These are phyloP conservation scores for Stachybotrys chlorohalonatus DNA, from an alignment of 2,329 filamentous ascomycete species.

Conservation along the genomic window DNA sequence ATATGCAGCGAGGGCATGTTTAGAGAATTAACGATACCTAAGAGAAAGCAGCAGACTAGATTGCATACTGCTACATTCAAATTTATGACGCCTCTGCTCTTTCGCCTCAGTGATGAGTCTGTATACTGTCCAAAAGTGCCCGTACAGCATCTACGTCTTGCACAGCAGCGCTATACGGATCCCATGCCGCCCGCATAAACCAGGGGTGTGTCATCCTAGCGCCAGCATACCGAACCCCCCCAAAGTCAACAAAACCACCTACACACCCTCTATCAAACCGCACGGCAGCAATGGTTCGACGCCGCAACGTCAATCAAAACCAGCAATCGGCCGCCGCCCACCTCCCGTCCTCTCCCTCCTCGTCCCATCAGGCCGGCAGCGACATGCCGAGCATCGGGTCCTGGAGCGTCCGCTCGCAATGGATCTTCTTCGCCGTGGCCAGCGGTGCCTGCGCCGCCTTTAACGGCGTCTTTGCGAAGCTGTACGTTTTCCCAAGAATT, in stretches of 20 bases:
- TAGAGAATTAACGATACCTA: background rate
- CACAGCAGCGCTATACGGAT: too few species aligned
- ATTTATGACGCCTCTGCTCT: too few species aligned
- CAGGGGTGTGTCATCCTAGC: too few species aligned
- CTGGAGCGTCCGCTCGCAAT: conserved; percentile 33
- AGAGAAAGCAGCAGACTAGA: background rate
- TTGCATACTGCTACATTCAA: too few species aligned
- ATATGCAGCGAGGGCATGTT: background rate
- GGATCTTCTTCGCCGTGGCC: conserved; percentile 62
- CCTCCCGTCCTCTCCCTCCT: background rate
- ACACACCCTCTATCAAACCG: too few species aligned
- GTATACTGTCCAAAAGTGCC: too few species aligned
- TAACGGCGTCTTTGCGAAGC: conserved; percentile 76
- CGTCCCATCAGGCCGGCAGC: conserved; percentile 1
- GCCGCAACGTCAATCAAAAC: background rate
- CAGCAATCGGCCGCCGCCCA: background rate
- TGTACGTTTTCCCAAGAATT: too few species aligned
- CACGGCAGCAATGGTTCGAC: background rate
- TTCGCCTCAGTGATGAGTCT: too few species aligned
- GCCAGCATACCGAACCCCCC: too few species aligned
- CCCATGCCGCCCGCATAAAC: too few species aligned
- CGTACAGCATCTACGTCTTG: too few species aligned
- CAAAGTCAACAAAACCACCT: too few species aligned
- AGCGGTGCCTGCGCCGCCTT: conserved; percentile 72
- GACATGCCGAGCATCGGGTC: conserved; percentile 3